Conservation (phyloP, 169 alveolate genomes). For the Plasmodium knowlesi region DNA sequence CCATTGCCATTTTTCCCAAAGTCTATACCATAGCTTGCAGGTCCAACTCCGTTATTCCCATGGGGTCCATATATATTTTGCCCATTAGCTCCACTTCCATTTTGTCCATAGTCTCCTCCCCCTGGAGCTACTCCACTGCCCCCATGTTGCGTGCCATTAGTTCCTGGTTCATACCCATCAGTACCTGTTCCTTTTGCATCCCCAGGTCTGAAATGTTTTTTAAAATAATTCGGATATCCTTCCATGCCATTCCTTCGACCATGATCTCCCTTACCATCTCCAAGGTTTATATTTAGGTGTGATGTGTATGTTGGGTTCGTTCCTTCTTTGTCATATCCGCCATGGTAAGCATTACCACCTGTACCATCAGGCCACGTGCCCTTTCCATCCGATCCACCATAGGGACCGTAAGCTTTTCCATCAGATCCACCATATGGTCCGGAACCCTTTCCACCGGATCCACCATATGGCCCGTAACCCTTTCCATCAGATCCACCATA, state of each 20-base stretch:
- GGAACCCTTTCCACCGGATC: neutral
- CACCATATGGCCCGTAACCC: neutral
- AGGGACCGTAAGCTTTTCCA: neutral
- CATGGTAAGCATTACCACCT: neutral
- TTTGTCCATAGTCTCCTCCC: neutral
- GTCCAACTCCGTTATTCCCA: neutral
- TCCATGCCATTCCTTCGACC: neutral
- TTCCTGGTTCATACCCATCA: neutral
- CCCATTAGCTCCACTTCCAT: neutral
- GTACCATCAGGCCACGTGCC: neutral
- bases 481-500: slow-evolving; percentile 4
- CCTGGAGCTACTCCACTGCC: neutral
- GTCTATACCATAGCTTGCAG: neutral
- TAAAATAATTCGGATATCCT: neutral
- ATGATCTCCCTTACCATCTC: neutral
- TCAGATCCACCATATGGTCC: neutral
- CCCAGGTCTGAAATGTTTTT: neutral
- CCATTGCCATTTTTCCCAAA: neutral
- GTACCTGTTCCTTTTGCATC: neutral
- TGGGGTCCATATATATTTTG: neutral
- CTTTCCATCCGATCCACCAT: neutral
- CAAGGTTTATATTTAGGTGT: neutral
- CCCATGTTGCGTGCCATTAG: neutral
- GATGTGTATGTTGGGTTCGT: neutral
- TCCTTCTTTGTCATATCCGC: neutral